Evolutionary conservation across 176 grass and related monocot genomes (phyloP), one percentile per base, ranked within the genome.

Genomic region (Puya raimondii): DNA sequence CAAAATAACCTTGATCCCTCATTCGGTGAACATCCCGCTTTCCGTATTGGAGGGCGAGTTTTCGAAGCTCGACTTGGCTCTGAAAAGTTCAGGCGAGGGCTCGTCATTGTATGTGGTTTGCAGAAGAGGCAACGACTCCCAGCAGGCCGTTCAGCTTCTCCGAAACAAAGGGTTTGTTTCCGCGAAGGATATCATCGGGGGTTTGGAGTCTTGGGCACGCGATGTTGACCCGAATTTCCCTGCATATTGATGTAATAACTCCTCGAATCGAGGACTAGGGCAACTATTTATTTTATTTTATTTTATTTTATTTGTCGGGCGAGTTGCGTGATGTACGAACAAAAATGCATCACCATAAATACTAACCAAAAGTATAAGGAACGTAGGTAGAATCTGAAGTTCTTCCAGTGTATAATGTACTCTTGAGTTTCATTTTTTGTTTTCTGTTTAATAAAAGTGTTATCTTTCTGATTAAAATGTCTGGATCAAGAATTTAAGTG

Each of bases 101-200:
- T 81, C 84, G 21, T 18, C 82, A 25, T 64, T 97, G 47, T 85
- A 85, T 65, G 86, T 97, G 5, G 72, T 92, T 64, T 97, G 93
- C 48, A 76, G 89, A 72, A 87, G 94, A 84, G 94, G 94, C 27
- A 93, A 97, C 3, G 85, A 86, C 49, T 97, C 94, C 3, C 94
- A 97, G 47, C 84, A 10, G 15, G 86, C 89, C 1, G 84, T 93
- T 42, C 64, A 84, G 71, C 65, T 89, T 76, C 86, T 97, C 12
- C 85, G 25, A 0, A 72, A 84, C 72, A 97, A 88, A 47, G 89
- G 94, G 3, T 85, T 97, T 53, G 16, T 65, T 20, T 81, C 63
- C 12, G 77, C 84, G 0, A 97, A 90, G 68, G 89, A 92, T 76
- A 84, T 97, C 47, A 83, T 90, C 3, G 89, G 89, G 4, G 94